Evolutionary conservation across 495 filamentous ascomycete genomes (phyloP), one percentile per base, ranked within the genome.

Genomic region (Penicillium tannophilum): DNA sequence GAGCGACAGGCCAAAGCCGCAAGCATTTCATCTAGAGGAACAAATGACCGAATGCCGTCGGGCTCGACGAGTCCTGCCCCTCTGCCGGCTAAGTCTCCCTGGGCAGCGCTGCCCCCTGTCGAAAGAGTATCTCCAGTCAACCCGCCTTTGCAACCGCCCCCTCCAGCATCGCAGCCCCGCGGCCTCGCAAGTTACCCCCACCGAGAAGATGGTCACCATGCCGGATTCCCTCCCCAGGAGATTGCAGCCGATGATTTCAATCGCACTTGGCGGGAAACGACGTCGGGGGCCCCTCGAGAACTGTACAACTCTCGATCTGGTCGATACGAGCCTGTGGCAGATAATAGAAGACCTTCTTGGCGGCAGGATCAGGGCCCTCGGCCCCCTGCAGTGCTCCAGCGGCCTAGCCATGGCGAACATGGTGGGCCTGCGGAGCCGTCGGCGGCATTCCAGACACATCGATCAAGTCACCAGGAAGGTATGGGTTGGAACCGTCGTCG

Each of bases 241-340:
- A 94, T 97, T 63, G 91, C 91, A 9, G 91, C 93, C 6, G 94
- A 98, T 69, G 92, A 96, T 62, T 98, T 97, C 68, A 95, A 90
- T 67, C 84, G 95, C 55, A 83, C 86, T 20, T 95, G 90, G 88
- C 83, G 89, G 63, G 92, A 96, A 43, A 78, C 80, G 16, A 80
- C 87, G 43, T 79, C 84, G 10, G 83, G 78, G 20, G 77, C 76
- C 30, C 85, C 85, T 55, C 80, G 88, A 58, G 92, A 97, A 69
- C 81, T 99, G 0, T 99, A 85, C 72, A 97, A 98, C 71, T 96
- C 94, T 10, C 88, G 95, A 41, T 97, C 91, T 46, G 94, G 95
- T 23, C 88, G 91, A 43, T 95, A 96, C 64, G 94, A 99, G 65
- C 93, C 95, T 6, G 95, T 92, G 7, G 77, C 82, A 43, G 90